These are phyloP conservation scores for Debaryomyces udenii DNA, from an alignment of 1,139 yeast species.

Conservation along the genomic window DNA sequence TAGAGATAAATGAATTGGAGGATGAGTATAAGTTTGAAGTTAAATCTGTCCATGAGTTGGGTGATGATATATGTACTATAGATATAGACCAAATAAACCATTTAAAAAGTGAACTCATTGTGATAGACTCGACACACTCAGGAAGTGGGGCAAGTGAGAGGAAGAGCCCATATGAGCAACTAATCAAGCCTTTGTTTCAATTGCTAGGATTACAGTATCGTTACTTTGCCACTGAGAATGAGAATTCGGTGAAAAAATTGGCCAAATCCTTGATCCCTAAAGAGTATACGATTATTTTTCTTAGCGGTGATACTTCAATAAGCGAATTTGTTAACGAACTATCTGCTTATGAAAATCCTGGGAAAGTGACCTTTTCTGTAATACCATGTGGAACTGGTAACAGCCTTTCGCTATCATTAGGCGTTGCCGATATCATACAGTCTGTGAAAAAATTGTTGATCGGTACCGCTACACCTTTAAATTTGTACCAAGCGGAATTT, in stretches of 20 bases:
- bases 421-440: constrained; percentile 39
- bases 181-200: constrained; percentile 51
- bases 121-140: constrained; percentile 59
- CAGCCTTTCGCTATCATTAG: constrained; percentile 69
- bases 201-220: constrained; percentile 35
- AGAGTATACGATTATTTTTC: constrained; percentile 52
- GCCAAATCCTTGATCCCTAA: constrained; percentile 30
- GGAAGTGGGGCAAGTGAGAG: constrained; percentile 52
- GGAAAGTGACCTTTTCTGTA: constrained; percentile 41
- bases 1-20: not conserved
- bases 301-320: constrained; percentile 88
- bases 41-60: not conserved
- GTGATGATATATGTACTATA: constrained; percentile 1
- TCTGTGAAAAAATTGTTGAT: constrained; percentile 48
- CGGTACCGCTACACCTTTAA: constrained; percentile 42
- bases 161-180: constrained; percentile 42
- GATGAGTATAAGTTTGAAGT: not conserved
- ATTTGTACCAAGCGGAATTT: constrained; percentile 56
- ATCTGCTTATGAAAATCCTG: constrained; percentile 6
- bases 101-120: constrained; percentile 3
- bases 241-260: constrained; percentile 34
- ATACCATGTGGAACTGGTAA: constrained; percentile 90
- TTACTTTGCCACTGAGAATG: constrained; percentile 43
- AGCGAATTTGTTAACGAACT: constrained; percentile 72
- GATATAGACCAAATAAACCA: constrained; percentile 5